Evolutionary conservation across 2,329 filamentous ascomycete species (phyloP), one percentile per base, ranked within the genome.

Genomic region (Trematosphaeria pertusa): DNA sequence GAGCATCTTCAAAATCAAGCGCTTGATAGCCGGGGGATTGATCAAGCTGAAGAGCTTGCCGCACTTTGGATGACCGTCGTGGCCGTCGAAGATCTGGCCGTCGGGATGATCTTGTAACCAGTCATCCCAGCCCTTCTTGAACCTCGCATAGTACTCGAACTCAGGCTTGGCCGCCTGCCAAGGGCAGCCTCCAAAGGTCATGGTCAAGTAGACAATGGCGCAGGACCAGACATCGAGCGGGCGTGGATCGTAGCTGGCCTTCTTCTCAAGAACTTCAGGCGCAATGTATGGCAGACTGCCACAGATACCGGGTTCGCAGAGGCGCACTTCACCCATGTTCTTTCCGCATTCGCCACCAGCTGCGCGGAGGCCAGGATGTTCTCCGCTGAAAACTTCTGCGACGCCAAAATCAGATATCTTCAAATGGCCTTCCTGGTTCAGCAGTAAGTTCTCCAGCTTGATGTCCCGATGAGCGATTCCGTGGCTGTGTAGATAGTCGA

Each of bases 371-470:
- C 90, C 91, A 0, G 90, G 91, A 69, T 95, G 90, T 39, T 86
- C 86, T 30, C 90, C 91, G 43, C 81, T 84, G 65, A 96, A 96
- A 14, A 95, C 88, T 67, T 94, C 89, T 0, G 89, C 91, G 11
- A 93, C 89, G 42, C 91, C 91, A 74, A 96, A 96, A 69, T 96
- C 91, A 38, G 90, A 91, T 49, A 96, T 92, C 74, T 96, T 96
- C 45, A 96, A 79, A 69, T 90, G 87, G 65, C 90, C 90, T 48
- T 91, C 84, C 59, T 84, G 85, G 36, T 86, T 88, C 49, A 96
- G 81, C 22, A 96, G 80, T 18, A 95, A 76, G 61, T 96, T 96
- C 70, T 96, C 91, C 9, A 92, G 81, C 73, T 96, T 96, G 75
- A 96, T 88, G 60, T 96, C 91, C 37, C 91, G 87, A 72, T 96